These are phyloP conservation scores for Sonneratia caseolaris DNA, from an alignment of 345 rosid species.

Conservation along the genomic window DNA sequence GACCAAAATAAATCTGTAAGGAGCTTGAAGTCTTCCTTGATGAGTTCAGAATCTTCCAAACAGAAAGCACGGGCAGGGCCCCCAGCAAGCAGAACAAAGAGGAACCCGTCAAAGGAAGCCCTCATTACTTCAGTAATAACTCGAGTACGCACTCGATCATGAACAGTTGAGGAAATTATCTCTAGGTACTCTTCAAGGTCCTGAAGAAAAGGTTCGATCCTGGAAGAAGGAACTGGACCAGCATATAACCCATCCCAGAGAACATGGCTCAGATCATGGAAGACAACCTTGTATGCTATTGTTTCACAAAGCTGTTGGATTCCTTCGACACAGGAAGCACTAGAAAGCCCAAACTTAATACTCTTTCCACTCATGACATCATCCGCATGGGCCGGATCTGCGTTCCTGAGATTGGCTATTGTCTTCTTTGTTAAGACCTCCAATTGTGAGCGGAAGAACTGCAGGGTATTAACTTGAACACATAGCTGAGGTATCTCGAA, in stretches of 20 bases:
- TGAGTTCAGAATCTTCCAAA: conserved; percentile 44
- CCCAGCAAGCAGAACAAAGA: conserved; percentile 84
- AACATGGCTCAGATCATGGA: conserved; percentile 67
- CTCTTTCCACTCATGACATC: conserved; percentile 32
- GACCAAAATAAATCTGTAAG: conserved; percentile 84
- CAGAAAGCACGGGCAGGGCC: conserved; percentile 78
- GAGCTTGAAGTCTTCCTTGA: conserved; percentile 76
- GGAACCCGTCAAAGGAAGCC: conserved; percentile 89
- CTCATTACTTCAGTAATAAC: conserved; percentile 76
- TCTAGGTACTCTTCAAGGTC: conserved; percentile 71
- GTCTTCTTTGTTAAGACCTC: conserved; percentile 55
- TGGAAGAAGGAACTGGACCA: conserved; percentile 65
- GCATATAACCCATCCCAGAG: conserved; percentile 75
- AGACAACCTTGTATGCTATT: conserved; percentile 65
- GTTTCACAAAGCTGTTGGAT: conserved; percentile 71
- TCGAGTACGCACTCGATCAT: conserved; percentile 81
- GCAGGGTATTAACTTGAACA: conserved; percentile 71
- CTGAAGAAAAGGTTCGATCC: conserved; percentile 73
- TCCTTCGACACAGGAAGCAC: conserved; percentile 61
- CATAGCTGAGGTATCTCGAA: conserved; percentile 65
- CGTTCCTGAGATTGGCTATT: conserved; percentile 44
- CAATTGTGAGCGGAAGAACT: conserved; percentile 51
- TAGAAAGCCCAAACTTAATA: conserved; percentile 63
- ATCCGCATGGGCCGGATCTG: conserved; percentile 38
- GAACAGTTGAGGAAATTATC: conserved; percentile 57